A percentile compares a stretch with the other conserved stretches of the same genome.
Conservation (phyloP, 2,329 filamentous ascomycete genomes). For the Colletotrichum melonis region DNA sequence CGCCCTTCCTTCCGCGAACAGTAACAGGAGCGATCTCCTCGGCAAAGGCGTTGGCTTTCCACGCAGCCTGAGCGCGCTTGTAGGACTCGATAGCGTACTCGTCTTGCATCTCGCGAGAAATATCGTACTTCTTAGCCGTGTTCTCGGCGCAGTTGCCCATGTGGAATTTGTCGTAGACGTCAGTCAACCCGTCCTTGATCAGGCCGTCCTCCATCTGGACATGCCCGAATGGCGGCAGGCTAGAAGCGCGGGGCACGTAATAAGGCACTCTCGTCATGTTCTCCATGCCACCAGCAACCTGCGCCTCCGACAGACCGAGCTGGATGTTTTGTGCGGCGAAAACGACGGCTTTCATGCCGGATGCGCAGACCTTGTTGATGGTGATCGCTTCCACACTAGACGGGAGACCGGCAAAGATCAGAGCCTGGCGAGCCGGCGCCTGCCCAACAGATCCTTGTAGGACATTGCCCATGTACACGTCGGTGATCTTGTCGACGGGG, state of each 20-base stretch:
- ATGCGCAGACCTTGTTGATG: slow-evolving; percentile 98
- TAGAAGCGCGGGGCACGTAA: slow-evolving; percentile 85
- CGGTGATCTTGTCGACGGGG: slow-evolving; percentile 82
- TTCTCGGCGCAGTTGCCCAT: slow-evolving; percentile 98
- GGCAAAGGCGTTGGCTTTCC: slow-evolving; percentile 83
- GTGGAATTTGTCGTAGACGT: slow-evolving; percentile 96
- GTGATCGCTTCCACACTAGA: slow-evolving; percentile 87
- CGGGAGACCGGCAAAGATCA: slow-evolving; percentile 87
- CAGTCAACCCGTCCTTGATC: slow-evolving; percentile 94
- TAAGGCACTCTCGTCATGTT: slow-evolving; percentile 96
- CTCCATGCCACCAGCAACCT: slow-evolving; percentile 97
- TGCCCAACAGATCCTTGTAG: slow-evolving; percentile 87
- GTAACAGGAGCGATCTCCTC: slow-evolving; percentile 93
- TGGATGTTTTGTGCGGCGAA: slow-evolving; percentile 96
- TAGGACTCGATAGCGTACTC: slow-evolving; percentile 91
- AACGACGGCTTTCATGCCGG: slow-evolving; percentile 90
- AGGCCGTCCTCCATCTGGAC: slow-evolving; percentile 90
- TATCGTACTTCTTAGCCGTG: slow-evolving; percentile 86
- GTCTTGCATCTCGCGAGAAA: slow-evolving; percentile 90
- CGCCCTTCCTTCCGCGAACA: slow-evolving; percentile 85
- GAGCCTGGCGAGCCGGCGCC: slow-evolving; percentile 90
- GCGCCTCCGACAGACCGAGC: slow-evolving; percentile 86
- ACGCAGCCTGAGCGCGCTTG: slow-evolving; percentile 88
- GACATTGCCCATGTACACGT: slow-evolving; percentile 98
- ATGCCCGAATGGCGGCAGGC: slow-evolving; percentile 87